These are phyloP conservation scores for Wickerhamomyces silvicola DNA, from an alignment of 805 yeast species.

Conservation along the genomic window DNA sequence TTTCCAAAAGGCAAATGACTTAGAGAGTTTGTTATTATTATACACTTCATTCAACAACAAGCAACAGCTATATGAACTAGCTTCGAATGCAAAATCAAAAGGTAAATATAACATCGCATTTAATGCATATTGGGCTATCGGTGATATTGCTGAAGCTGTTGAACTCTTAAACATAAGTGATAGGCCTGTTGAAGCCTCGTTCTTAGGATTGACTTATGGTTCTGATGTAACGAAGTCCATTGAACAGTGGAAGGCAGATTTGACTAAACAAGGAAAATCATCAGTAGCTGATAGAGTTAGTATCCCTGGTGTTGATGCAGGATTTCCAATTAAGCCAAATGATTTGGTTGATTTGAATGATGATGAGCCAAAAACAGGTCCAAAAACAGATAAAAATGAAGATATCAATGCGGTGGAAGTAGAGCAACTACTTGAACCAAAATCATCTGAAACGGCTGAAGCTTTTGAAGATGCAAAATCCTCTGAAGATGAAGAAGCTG, in stretches of 20 bases:
- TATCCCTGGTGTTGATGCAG: slow-evolving; percentile 31
- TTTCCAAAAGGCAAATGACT: slow-evolving; percentile 72
- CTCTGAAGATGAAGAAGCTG: neutral
- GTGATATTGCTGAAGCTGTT: slow-evolving; percentile 59
- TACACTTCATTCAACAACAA: slow-evolving; percentile 76
- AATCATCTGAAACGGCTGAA: slow-evolving; percentile 1
- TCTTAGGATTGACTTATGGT: slow-evolving; percentile 68
- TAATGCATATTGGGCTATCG: slow-evolving; percentile 83
- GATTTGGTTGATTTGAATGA: slow-evolving; percentile 37
- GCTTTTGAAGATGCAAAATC: slow-evolving; percentile 2
- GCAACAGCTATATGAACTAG: slow-evolving; percentile 54
- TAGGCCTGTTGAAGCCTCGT: slow-evolving; percentile 77
- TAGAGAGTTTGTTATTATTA: slow-evolving; percentile 73
- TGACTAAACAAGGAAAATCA: slow-evolving; percentile 44
- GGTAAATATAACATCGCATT: slow-evolving; percentile 90
- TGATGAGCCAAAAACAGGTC: slow-evolving; percentile 12
- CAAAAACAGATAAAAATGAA: slow-evolving; percentile 6
- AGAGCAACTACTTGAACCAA: slow-evolving; percentile 1
- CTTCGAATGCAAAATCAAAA: slow-evolving; percentile 54
- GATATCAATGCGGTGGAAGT: slow-evolving; percentile 7
- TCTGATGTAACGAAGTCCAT: slow-evolving; percentile 41
- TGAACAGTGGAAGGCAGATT: slow-evolving; percentile 59
- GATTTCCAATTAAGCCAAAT: slow-evolving; percentile 27
- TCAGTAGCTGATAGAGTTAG: slow-evolving; percentile 58
- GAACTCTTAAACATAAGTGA: slow-evolving; percentile 61